phyloP scores from a whole-genome alignment of 2,329 filamentous ascomycete species.

The Talaromyces sp. region DNA sequence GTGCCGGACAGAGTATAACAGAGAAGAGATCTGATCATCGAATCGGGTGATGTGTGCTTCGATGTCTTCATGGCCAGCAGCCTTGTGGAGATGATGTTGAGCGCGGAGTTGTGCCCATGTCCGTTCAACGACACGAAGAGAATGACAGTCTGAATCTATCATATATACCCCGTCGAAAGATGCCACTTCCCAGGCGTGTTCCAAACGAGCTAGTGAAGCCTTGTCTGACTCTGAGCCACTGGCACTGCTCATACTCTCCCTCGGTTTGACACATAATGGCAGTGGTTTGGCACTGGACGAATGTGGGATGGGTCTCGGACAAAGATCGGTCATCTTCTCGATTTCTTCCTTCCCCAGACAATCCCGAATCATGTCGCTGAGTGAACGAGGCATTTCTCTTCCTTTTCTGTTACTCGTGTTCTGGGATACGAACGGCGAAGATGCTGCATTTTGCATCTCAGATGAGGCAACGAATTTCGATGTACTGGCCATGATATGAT shows the following conservation, averaged over 20 bases:
- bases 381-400: not conserved
- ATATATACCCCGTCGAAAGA: not conserved
- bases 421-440: not conserved
- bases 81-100: not conserved
- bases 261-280: conserved; percentile 9
- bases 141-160: conserved; percentile 2
- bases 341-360: not conserved
- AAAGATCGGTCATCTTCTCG: not conserved
- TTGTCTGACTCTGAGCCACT: conserved; percentile 1
- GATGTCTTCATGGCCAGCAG: not conserved
- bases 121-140: not conserved
- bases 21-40: not conserved
- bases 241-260: not conserved
- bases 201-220: conserved; percentile 1
- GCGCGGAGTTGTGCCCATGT: not conserved
- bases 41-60: not conserved
- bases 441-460: not conserved
- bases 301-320: not conserved
- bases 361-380: conserved; percentile 4
- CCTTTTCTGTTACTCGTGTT: not conserved
- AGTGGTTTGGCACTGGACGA: conserved; percentile 8
- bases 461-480: not conserved
- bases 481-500: not conserved
- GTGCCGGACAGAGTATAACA: not conserved
- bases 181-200: not conserved